A percentile compares a stretch with the other conserved stretches of the same genome.
Evolutionary conservation across 2,329 filamentous ascomycete genomes (phyloP).

Genomic region (Cercospora janseana): DNA sequence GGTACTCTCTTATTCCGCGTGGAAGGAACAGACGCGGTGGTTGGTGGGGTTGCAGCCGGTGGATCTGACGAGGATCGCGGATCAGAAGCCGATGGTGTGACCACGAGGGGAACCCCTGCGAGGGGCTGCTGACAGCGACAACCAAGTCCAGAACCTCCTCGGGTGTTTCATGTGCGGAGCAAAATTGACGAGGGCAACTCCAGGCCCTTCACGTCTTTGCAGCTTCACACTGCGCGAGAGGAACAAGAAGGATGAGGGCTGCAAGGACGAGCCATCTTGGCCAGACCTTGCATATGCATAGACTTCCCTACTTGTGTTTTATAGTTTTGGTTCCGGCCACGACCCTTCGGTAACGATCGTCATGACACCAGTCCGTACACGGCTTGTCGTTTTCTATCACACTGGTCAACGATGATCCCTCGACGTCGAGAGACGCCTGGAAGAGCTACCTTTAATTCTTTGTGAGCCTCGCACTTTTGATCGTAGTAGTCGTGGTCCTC

Average conservation of each 20-base stretch:
- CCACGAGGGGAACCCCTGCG: constrained; percentile 6
- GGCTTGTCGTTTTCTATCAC: constrained; percentile 29
- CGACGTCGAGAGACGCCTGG: background rate
- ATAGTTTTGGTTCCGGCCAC: constrained; percentile 31
- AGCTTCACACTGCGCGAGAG: no score
- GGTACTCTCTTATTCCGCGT: no score
- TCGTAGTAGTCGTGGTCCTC: constrained; percentile 72
- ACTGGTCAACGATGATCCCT: background rate
- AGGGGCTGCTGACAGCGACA: constrained; percentile 4
- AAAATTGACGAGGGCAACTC: background rate
- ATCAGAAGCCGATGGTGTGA: constrained; percentile 5
- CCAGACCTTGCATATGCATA: constrained; percentile 2
- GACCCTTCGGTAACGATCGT: constrained; percentile 33
- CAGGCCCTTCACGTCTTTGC: constrained; percentile 5
- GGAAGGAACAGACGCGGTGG: background rate
- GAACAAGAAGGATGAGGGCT: background rate
- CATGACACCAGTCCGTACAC: constrained; percentile 32
- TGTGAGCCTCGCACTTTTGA: constrained; percentile 56
- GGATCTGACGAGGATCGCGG: constrained; percentile 11
- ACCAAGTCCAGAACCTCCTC: constrained; percentile 6
- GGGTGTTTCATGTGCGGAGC: background rate
- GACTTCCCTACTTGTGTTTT: no score
- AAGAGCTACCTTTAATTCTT: constrained; percentile 45
- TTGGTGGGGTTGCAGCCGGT: background rate
- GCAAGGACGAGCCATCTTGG: background rate